phyloP scores from a whole-genome alignment of 2,329 filamentous ascomycete genomes.

The Epichloe aotearoae region DNA sequence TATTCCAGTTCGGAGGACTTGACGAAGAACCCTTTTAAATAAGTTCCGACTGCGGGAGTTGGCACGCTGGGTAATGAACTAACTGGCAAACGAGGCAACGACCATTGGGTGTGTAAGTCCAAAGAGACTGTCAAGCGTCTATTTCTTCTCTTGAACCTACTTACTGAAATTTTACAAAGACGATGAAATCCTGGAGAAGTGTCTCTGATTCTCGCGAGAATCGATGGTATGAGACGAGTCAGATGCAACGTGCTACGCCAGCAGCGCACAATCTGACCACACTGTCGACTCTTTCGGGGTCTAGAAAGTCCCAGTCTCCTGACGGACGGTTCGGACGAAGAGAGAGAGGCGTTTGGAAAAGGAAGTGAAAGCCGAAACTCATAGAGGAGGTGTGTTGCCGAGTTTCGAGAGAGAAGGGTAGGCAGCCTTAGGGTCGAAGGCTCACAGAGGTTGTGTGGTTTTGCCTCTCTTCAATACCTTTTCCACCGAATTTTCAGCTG shows the following conservation, averaged over 20 bases:
- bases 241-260: not conserved
- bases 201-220: not conserved
- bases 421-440: not conserved
- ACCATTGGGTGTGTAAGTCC: constrained; percentile 1
- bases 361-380: not conserved
- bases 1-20: not conserved
- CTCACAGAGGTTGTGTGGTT: not conserved
- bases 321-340: not conserved
- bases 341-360: not conserved
- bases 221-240: not conserved
- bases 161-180: not conserved
- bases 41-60: not conserved
- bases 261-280: too few relatives aligned
- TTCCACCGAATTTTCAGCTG: not conserved
- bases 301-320: not conserved
- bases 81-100: not conserved
- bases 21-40: constrained; percentile 3
- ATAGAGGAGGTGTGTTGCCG: not conserved
- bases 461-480: not conserved
- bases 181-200: too few relatives aligned
- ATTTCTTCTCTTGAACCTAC: not conserved
- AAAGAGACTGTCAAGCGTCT: not conserved
- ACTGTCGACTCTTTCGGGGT: not conserved
- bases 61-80: not conserved
- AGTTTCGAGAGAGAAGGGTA: not conserved